Evolutionary conservation across 1,139 yeast species (phyloP).

Genomic region (Scheffersomyces quercinus): DNA sequence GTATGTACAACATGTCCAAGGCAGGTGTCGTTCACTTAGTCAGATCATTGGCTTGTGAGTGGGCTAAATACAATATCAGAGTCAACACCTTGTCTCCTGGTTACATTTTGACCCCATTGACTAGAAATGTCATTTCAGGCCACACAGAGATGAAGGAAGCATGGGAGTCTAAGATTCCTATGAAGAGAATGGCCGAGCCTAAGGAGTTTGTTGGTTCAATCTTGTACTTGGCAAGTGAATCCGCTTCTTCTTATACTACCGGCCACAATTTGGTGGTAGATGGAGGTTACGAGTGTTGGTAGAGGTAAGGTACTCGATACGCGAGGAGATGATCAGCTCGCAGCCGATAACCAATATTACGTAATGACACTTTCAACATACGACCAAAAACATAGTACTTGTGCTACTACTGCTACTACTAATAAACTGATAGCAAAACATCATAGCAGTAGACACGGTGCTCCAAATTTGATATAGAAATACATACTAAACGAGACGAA

Average conservation of each 20-base stretch:
- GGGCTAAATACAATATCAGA: slow-evolving; percentile 53
- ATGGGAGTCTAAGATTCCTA: slow-evolving; percentile 50
- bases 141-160: slow-evolving; percentile 49
- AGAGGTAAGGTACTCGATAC: not conserved
- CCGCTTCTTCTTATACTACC: slow-evolving; percentile 49
- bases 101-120: slow-evolving; percentile 50
- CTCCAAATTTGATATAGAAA: not conserved
- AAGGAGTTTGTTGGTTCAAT: slow-evolving; percentile 50
- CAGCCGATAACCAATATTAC: not conserved
- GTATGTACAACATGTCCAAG: slow-evolving; percentile 53
- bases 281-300: slow-evolving; percentile 41
- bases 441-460: no score
- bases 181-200: slow-evolving; percentile 55
- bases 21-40: slow-evolving; percentile 53
- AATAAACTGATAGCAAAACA: no score
- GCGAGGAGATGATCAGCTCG: not conserved
- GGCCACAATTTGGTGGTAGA: slow-evolving; percentile 54
- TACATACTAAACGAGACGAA: not conserved
- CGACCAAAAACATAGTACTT: not conserved
- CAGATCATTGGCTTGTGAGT: slow-evolving; percentile 51
- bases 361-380: not conserved
- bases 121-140: slow-evolving; percentile 47
- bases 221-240: slow-evolving; percentile 47
- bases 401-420: not conserved
- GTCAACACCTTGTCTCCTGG: slow-evolving; percentile 52